Conservation (phyloP, 2,329 filamentous ascomycete species). For the Fusarium sp. region DNA sequence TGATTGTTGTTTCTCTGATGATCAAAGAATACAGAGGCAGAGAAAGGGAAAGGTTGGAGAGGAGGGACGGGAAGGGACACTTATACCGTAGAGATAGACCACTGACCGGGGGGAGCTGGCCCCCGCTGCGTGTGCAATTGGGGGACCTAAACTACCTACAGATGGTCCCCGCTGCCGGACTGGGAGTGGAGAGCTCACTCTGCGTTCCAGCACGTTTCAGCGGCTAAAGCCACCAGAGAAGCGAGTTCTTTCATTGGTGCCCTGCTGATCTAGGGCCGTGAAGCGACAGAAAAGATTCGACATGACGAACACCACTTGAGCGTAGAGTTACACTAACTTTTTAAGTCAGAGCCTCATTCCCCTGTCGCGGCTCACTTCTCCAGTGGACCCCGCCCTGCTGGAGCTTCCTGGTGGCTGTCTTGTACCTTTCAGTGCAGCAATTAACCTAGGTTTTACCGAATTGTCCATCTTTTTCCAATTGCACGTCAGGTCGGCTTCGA, state of each 20-base stretch:
- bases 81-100: conserved; percentile 40
- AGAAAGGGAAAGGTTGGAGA: conserved; percentile 13
- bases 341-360: conserved; percentile 10
- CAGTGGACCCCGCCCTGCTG: neutral
- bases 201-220: conserved; percentile 45
- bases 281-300: conserved; percentile 13
- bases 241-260: conserved; percentile 15
- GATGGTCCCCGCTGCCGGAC: conserved; percentile 21
- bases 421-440: conserved; percentile 3
- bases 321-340: neutral
- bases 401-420: neutral
- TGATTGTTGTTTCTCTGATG: conserved; percentile 57
- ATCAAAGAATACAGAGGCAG: conserved; percentile 27
- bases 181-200: conserved; percentile 29
- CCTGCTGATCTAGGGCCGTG: neutral
- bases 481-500: conserved; percentile 14
- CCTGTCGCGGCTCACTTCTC: conserved; percentile 6
- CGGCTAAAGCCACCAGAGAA: conserved; percentile 22
- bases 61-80: conserved; percentile 39
- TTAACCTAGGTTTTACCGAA: conserved; percentile 48
- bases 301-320: neutral
- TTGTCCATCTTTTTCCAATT: conserved; percentile 36
- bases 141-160: conserved; percentile 24
- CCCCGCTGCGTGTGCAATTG: conserved; percentile 37
- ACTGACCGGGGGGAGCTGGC: conserved; percentile 23